A percentile compares a stretch with the other conserved stretches of the same genome.
Evolutionary conservation across 371 early-diverging fungal species (phyloP).

Genomic region (Choanephora cucurbitarum): DNA sequence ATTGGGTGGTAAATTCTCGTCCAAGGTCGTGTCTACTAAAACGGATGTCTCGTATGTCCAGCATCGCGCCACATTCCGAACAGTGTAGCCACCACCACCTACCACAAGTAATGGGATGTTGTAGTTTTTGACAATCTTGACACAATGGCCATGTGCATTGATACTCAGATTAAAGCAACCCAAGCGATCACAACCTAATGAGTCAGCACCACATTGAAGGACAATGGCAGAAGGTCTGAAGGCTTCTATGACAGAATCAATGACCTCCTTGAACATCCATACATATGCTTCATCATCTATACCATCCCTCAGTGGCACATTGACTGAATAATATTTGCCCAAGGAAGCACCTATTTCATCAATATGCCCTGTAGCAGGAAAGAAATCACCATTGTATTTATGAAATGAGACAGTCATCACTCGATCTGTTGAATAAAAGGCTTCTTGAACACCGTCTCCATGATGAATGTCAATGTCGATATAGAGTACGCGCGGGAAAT

Average conservation of each 20-base stretch:
- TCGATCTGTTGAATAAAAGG: slow-evolving; percentile 88
- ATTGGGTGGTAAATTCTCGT: slow-evolving; percentile 74
- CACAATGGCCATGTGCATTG: slow-evolving; percentile 89
- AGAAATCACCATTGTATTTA: slow-evolving; percentile 93
- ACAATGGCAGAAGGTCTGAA: slow-evolving; percentile 88
- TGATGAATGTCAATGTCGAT: slow-evolving; percentile 97
- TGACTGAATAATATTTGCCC: slow-evolving; percentile 85
- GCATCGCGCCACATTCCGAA: slow-evolving; percentile 89
- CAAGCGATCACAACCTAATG: slow-evolving; percentile 87
- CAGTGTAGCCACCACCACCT: slow-evolving; percentile 97
- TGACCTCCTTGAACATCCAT: slow-evolving; percentile 83
- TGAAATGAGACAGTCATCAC: slow-evolving; percentile 95
- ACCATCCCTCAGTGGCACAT: slow-evolving; percentile 91
- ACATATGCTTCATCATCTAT: slow-evolving; percentile 88
- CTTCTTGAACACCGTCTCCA: slow-evolving; percentile 97
- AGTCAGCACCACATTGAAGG: slow-evolving; percentile 96
- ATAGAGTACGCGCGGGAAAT: slow-evolving; percentile 86
- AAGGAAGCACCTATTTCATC: slow-evolving; percentile 74
- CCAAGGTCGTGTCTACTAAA: slow-evolving; percentile 74
- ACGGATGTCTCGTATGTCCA: slow-evolving; percentile 97
- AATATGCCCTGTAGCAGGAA: slow-evolving; percentile 92
- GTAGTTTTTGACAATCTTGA: slow-evolving; percentile 81
- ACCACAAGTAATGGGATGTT: slow-evolving; percentile 84
- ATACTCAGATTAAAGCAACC: slow-evolving; percentile 92
- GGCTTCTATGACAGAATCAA: slow-evolving; percentile 75